These are phyloP conservation scores for Plenodomus biglobosus DNA, from an alignment of 2,329 filamentous ascomycete species.

Conservation along the genomic window DNA sequence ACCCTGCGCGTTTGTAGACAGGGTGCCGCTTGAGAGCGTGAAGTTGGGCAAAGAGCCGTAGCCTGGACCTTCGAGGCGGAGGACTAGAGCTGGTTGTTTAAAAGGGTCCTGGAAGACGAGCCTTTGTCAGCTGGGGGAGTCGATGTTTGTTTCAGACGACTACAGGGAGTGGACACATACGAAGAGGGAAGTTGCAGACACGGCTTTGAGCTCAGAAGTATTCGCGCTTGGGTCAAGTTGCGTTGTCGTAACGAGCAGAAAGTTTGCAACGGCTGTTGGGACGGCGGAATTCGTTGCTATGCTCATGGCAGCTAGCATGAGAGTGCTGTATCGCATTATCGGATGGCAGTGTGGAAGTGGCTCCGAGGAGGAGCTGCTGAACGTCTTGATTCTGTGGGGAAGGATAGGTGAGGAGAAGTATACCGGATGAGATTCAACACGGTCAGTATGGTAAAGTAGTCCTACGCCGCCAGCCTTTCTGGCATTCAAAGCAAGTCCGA, in stretches of 20 bases:
- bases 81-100: conserved; percentile 37
- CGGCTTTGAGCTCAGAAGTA: conserved; percentile 37
- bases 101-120: conserved; percentile 43
- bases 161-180: conserved; percentile 11
- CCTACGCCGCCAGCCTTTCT: neutral
- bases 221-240: conserved; percentile 26
- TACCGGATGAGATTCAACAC: too few relatives aligned
- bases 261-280: conserved; percentile 25
- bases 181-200: conserved; percentile 45
- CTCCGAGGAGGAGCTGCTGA: too few relatives aligned
- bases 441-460: too few relatives aligned
- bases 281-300: conserved; percentile 12
- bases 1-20: conserved; percentile 34
- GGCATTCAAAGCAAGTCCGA: neutral
- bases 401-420: too few relatives aligned
- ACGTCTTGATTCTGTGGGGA: too few relatives aligned
- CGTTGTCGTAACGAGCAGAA: conserved; percentile 47
- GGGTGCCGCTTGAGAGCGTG: conserved; percentile 38
- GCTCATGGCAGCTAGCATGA: conserved; percentile 7
- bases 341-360: too few relatives aligned
- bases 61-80: conserved; percentile 44
- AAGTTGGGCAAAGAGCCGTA: conserved; percentile 46
- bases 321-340: conserved; percentile 18
- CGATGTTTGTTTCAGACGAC: too few relatives aligned
- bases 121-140: too few relatives aligned